Percentiles rank a stretch among this genome's conserved stretches.
These are phyloP conservation scores for Puccinia polysora DNA, from an alignment of 1,284 basidiomycete species.

Conservation along the genomic window DNA sequence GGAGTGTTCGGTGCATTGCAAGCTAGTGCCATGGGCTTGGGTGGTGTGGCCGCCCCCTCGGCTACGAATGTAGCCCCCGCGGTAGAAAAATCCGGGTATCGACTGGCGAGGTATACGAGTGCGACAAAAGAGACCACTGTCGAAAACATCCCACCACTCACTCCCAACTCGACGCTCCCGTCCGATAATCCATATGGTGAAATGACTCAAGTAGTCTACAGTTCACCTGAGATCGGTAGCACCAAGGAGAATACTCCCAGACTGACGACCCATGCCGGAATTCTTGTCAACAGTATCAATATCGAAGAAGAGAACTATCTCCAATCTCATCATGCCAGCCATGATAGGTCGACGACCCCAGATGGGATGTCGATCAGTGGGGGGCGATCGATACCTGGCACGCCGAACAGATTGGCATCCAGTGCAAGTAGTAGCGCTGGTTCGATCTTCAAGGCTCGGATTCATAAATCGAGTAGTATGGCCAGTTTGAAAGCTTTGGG, in stretches of 20 bases:
- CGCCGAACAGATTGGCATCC: neutral
- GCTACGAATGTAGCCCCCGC: slow-evolving; percentile 27
- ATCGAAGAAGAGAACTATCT: neutral
- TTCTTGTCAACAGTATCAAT: neutral
- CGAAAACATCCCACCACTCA: neutral
- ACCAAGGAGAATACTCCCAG: neutral
- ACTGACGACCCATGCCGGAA: neutral
- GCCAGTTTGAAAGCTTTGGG: slow-evolving; percentile 24
- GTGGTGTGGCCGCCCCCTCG: slow-evolving; percentile 31
- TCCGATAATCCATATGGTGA: slow-evolving; percentile 13
- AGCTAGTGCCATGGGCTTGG: slow-evolving; percentile 41
- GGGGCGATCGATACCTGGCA: neutral
- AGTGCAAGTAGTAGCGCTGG: slow-evolving; percentile 7
- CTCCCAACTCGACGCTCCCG: neutral
- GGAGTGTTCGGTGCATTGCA: slow-evolving; percentile 38
- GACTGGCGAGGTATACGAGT: slow-evolving; percentile 18
- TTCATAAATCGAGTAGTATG: slow-evolving; percentile 26
- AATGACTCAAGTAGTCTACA: neutral
- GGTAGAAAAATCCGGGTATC: slow-evolving; percentile 21
- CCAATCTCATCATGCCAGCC: too few relatives aligned
- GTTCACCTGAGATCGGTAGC: neutral
- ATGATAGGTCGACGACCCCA: too few relatives aligned
- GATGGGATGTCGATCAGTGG: too few relatives aligned
- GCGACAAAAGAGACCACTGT: neutral
- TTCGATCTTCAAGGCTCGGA: slow-evolving; percentile 14